Base-by-base conservation (phyloP, 768 basidiomycete species). In the Floccularia luteovirens region DNA sequence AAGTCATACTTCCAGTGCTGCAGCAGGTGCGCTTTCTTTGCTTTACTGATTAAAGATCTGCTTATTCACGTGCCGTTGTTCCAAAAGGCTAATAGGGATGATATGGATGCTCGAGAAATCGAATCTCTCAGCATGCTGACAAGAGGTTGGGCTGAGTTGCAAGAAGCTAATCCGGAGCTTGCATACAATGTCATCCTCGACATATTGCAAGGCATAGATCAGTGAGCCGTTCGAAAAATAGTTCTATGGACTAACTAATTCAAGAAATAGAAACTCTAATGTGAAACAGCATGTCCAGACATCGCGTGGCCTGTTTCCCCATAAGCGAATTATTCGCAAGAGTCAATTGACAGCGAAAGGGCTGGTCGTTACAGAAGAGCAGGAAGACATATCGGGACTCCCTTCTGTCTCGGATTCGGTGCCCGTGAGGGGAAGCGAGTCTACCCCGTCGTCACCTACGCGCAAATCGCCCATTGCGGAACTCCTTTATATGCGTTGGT, bases 401-500 rank as follows among this genome's bases (percentile, higher is more conserved):
- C 70, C 72, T 3, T 45, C 64, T 6, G 51, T 68, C 23, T 57
- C 67, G 12, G 67, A 58, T 39, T 39, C 53, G 1, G 43, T 46
- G 8, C 31, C 54, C 4, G 46, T 56, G 5, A 41, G 53, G 50
- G 48, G 47, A 31, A 64, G 65, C 17, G 72, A 77, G 22, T 14
- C 32, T 8, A 31, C 53, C 2, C 49, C 57, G 4, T 22, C 48
- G 22, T 53, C 68, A 23, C 68, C 72, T 10, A 57, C 67, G 39
- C 74, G 77, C 46, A 85, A 82, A 57, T 92, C 90, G 41, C 91
- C 93, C 4, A 91, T 98, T 21, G 88, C 91, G 16, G 94, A 98
- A 57, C 72, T 98, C 47, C 66, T 98, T n/a, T 98, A 97, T 58
- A 82, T 93, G 74, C 79, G 94, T 36, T 98, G 94, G 93, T 66